Evolutionary conservation across 2,329 filamentous ascomycete species (phyloP).

Genomic region (Sporothrix protearum): DNA sequence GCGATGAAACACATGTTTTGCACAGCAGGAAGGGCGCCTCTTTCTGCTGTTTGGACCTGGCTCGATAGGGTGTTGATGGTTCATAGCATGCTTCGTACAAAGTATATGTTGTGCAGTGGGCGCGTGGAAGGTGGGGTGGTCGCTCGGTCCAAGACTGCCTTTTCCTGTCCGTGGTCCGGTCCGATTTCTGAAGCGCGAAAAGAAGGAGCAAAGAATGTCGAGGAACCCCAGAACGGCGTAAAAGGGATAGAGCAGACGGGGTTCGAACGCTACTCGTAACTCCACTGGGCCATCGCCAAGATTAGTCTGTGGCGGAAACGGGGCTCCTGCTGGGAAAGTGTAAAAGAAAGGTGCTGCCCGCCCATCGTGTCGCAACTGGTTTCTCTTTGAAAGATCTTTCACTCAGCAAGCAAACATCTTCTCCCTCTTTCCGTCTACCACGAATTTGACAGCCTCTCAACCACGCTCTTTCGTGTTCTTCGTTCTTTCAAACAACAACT

Average conservation of each 20-base stretch:
- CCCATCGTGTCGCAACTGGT: neutral
- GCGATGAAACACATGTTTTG: slow-evolving; percentile 22
- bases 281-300: slow-evolving; percentile 6
- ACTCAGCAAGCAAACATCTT: neutral
- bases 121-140: neutral
- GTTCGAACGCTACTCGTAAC: too few species aligned
- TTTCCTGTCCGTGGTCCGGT: neutral
- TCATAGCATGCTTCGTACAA: too few species aligned
- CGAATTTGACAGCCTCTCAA: neutral
- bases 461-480: neutral
- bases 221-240: neutral
- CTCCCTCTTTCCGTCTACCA: neutral
- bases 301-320: slow-evolving; percentile 16
- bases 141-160: neutral
- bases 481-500: neutral
- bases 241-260: slow-evolving; percentile 4
- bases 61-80: neutral
- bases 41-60: neutral
- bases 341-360: slow-evolving; percentile 8
- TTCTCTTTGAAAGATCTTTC: neutral
- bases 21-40: neutral
- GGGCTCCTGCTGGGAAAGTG: slow-evolving; percentile 6
- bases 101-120: neutral
- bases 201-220: neutral
- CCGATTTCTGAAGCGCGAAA: neutral